Conservation (phyloP, 2,329 filamentous ascomycete species). For the Calonectria pauciramosa region DNA sequence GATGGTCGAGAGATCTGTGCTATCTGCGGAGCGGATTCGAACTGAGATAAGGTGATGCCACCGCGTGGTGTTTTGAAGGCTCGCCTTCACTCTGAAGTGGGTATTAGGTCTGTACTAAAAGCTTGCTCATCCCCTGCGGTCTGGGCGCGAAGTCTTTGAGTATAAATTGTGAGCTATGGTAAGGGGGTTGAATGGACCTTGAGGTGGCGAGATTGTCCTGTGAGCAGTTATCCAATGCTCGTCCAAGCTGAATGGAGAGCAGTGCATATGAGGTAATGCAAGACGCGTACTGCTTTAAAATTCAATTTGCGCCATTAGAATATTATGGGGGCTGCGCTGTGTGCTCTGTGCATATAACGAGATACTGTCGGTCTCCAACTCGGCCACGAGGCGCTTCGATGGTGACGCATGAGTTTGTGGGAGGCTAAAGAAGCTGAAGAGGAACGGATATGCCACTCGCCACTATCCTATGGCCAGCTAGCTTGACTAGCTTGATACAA, state of each 20-base stretch:
- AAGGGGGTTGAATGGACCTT: neutral
- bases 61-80: neutral
- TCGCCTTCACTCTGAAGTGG: neutral
- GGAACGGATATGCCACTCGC: neutral
- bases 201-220: neutral
- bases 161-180: neutral
- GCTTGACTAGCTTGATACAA: neutral
- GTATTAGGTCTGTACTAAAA: neutral
- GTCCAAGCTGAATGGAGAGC: neutral
- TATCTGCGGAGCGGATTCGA: neutral
- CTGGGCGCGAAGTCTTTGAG: neutral
- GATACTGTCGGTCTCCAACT: neutral
- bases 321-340: neutral
- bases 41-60: neutral
- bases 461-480: neutral
- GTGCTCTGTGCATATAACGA: neutral
- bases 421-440: neutral
- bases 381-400: neutral
- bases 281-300: neutral
- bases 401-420: neutral
- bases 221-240: neutral
- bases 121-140: neutral
- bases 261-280: neutral
- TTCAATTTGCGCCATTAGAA: neutral
- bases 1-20: neutral